Evolutionary conservation across 2,329 filamentous ascomycete species (phyloP).

Genomic region (Pyrenophora seminiperda): DNA sequence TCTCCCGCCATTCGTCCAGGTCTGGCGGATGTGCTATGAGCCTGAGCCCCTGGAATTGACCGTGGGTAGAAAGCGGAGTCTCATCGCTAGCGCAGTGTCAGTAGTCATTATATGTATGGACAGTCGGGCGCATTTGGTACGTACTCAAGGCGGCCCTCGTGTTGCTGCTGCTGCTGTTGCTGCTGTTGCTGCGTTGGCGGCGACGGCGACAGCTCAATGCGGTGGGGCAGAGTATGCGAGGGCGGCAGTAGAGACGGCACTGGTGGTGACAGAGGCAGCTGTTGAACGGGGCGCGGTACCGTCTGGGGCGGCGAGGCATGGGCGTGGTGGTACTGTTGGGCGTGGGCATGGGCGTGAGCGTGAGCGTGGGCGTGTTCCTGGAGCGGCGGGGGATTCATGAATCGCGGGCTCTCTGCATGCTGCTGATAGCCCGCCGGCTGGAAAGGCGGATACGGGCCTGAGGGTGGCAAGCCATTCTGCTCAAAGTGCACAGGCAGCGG

Average conservation of each 20-base stretch:
- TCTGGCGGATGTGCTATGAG: slow-evolving; percentile 70
- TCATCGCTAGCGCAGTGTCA: slow-evolving; percentile 24
- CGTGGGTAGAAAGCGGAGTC: slow-evolving; percentile 53
- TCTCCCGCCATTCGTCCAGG: slow-evolving; percentile 71
- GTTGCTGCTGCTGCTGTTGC: slow-evolving; percentile 6
- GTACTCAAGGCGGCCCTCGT: slow-evolving; percentile 10
- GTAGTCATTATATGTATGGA: background rate
- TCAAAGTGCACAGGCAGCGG: slow-evolving; percentile 42
- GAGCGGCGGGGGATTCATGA: slow-evolving; percentile 26
- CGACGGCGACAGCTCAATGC: slow-evolving; percentile 6
- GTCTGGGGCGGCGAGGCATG: slow-evolving; percentile 22
- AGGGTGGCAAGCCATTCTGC: slow-evolving; percentile 35
- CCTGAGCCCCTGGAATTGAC: slow-evolving; percentile 59
- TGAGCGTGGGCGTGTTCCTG: slow-evolving; percentile 19
- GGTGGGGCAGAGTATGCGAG: slow-evolving; percentile 21
- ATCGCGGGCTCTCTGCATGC: slow-evolving; percentile 33
- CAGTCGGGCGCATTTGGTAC: background rate
- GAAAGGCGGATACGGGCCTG: slow-evolving; percentile 31
- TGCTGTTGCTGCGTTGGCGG: slow-evolving; percentile 10
- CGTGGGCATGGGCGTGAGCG: background rate
- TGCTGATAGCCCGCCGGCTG: slow-evolving; percentile 30
- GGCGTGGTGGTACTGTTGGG: slow-evolving; percentile 25
- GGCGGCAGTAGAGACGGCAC: slow-evolving; percentile 15
- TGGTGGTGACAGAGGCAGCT: slow-evolving; percentile 19
- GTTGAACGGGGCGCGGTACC: slow-evolving; percentile 17